phyloP scores from a whole-genome alignment of 352 stramenopile genomes.

The Phytophthora colocasiae region DNA sequence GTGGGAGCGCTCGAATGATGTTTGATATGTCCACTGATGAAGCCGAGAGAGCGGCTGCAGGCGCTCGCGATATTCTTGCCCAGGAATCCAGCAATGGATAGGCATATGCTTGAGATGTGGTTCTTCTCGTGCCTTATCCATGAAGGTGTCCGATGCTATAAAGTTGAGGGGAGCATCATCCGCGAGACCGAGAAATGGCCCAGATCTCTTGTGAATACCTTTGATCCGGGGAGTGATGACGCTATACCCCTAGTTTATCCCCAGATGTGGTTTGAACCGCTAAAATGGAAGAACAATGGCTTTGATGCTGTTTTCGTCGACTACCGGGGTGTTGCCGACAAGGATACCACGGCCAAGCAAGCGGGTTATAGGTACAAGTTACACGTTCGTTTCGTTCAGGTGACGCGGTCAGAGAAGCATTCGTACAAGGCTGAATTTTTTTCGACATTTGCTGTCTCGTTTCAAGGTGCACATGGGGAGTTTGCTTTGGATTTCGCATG shows the following conservation, averaged over 20 bases:
- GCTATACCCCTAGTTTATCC: not conserved
- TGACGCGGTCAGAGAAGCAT: not conserved
- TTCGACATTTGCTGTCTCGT: too few relatives aligned
- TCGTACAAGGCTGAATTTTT: not conserved
- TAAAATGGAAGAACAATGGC: not conserved
- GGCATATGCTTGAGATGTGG: not conserved
- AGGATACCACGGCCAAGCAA: not conserved
- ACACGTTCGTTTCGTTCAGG: not conserved
- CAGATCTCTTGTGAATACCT: not conserved
- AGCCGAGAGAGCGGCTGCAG: not conserved
- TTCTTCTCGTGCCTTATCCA: not conserved
- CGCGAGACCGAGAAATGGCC: not conserved
- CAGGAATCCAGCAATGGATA: not conserved
- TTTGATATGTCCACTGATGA: not conserved
- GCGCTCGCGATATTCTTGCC: not conserved
- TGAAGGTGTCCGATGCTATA: not conserved
- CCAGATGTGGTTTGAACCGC: not conserved
- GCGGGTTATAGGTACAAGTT: not conserved
- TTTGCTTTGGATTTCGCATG: too few relatives aligned
- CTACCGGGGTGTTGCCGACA: not conserved
- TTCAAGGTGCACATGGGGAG: too few relatives aligned
- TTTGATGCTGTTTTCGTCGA: not conserved
- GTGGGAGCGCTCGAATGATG: not conserved
- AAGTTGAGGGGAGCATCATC: not conserved
- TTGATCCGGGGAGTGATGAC: not conserved